Evolutionary conservation across 441 rosid species (phyloP).

Genomic region (Croton laevigatus): DNA sequence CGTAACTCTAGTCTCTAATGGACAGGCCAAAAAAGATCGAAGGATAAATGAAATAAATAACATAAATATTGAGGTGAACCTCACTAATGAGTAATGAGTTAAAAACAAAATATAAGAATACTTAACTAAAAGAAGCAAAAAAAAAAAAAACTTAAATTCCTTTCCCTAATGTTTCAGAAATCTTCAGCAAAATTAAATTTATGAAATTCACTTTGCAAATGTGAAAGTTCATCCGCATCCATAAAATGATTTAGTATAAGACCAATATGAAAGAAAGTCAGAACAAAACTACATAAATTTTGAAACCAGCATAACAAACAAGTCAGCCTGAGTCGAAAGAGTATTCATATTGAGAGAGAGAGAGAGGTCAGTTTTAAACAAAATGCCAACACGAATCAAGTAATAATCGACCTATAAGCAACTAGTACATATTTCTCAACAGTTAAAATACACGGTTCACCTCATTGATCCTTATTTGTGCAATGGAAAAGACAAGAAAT

Average conservation of each 20-base stretch:
- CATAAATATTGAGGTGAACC: background rate
- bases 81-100: background rate
- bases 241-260: too few relatives aligned
- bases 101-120: too few relatives aligned
- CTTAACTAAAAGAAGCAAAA: too few relatives aligned
- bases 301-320: background rate
- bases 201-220: too few relatives aligned
- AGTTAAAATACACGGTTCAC: too few relatives aligned
- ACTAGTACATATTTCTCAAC: too few relatives aligned
- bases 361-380: too few relatives aligned
- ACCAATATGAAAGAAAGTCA: background rate
- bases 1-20: background rate
- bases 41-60: background rate
- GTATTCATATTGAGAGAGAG: too few relatives aligned
- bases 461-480: too few relatives aligned
- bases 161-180: background rate
- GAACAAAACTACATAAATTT: too few relatives aligned
- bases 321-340: background rate
- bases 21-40: background rate
- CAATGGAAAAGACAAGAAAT: too few relatives aligned
- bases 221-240: too few relatives aligned
- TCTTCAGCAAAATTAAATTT: background rate
- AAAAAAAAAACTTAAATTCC: background rate
- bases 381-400: background rate
- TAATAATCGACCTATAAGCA: background rate